Evolutionary conservation across 1,139 yeast genomes (phyloP), one percentile per base, ranked within the genome.

Genomic region (Yamadazyma pseudoaaseri): DNA sequence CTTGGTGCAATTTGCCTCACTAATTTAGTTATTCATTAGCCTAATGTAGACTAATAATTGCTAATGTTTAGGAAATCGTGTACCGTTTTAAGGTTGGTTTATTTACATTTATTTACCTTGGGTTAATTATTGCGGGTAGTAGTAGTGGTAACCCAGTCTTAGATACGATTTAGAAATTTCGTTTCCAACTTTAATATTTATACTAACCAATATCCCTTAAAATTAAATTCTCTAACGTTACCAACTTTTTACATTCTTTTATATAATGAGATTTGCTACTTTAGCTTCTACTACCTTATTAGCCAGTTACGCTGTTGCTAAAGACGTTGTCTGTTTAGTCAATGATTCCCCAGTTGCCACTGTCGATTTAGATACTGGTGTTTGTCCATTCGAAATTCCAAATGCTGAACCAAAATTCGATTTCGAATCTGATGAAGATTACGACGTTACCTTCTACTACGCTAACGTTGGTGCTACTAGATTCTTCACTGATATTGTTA

Each of bases 351-450:
- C 51, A 26, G 59, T 56, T 20, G 64, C 65, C 20, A 56, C 58
- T 30, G 73, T 66, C 33, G 72, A 65, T 52, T 59, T 59, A 41
- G 70, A 58, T 35, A 59, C 72, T 30, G 74, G 72, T 35, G 39
- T 38, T 6, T 68, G 74, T 55, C 60, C 65, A 27, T 66, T 65
- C 59, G 35, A 56, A 7, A 43, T 68, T 27, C 70, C 71, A 38
- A 35, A 48, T 3, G 20, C 36, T 16, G 52, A 48, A 38, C 63
- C 66, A 17, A 55, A 48, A 18, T 64, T 57, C 45, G 45, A 48
- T 16, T 65, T 47, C 51, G 43, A 21, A 20, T 48, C 61, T 27
- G 31, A 45, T 18, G 64, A 63, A 32, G 63, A 67, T 45, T 67
- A 58, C 52, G 39, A 51, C 28, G 59, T 52, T 34, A 60, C 57